Base-by-base conservation (phyloP, 768 basidiomycete species). In the Cystobasidium ongulense region DNA sequence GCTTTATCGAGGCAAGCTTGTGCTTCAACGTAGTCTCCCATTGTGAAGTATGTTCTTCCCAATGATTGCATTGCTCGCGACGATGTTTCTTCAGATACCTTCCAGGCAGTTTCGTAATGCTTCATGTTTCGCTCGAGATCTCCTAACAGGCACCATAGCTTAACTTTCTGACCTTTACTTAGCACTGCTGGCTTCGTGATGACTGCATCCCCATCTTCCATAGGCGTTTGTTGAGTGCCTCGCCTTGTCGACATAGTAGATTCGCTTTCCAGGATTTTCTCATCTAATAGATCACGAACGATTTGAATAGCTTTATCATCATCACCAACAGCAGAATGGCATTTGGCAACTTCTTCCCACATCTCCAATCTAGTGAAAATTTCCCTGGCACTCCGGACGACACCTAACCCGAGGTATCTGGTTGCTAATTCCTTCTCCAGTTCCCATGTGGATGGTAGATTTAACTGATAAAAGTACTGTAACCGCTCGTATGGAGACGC, bases 271-370 rank as follows among this genome's bases (percentile, higher is more conserved):
- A 87, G 85, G 80, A 89, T 92, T 39, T 84, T 84, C 0, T 93
- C 95, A 75, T 88, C 88, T 31, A 98, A 82, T 11, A 99, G 83
- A 79, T 95, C 92, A 27, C 86, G 86, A 43, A 98, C 91, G 80
- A 99, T 86, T 1, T 83, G 80, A 74, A 92, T 85, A 4, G 88
- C 96, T 79, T 87, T 88, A 38, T 76, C 64, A 29, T 67, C 91
- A 90, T 11, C 85, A 86, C 76, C 86, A 83, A 76, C 95, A 93
- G 82, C 94, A 85, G 21, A 87, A 83, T 74, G 91, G 81, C 95
- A 98, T 75, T 86, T 84, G 52, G 92, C 92, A 8, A 91, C 93
- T 76, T 97, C 91, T 82, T 96, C 96, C 94, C 94, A 99, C 92
- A 97, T 92, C 82, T 98, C 93, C 74, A 97, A 84, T 39, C 91